Conservation (phyloP, 306 rosid genomes). For the Prunus mume region DNA sequence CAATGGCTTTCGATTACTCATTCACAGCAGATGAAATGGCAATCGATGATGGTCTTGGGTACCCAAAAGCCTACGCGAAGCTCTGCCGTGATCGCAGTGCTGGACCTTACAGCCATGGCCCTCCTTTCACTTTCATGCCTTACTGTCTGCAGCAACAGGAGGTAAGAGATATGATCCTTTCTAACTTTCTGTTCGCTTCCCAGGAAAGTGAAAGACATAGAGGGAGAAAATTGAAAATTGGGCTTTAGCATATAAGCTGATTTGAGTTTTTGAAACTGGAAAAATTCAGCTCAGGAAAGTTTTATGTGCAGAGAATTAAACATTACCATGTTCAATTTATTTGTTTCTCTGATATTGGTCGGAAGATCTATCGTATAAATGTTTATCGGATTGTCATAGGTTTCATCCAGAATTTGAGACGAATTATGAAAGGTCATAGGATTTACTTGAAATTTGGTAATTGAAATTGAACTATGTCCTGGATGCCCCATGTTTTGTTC, state of each 20-base stretch:
- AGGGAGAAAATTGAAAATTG: constrained; percentile 1
- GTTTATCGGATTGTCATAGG: too few species aligned
- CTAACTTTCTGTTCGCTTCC: background rate
- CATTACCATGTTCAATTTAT: background rate
- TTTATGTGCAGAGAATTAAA: background rate
- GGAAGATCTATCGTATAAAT: background rate
- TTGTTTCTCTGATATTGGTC: background rate
- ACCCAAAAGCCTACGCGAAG: constrained; percentile 67
- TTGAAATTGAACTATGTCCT: background rate
- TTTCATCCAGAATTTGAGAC: background rate
- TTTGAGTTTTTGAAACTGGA: background rate
- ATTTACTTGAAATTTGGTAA: background rate
- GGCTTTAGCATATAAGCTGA: background rate
- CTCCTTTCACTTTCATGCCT: constrained; percentile 79
- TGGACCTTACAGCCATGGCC: constrained; percentile 61
- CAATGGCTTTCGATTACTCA: constrained; percentile 57
- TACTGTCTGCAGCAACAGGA: constrained; percentile 62
- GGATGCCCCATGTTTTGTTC: background rate
- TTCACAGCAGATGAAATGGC: constrained; percentile 62
- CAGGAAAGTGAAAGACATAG: constrained; percentile 3
- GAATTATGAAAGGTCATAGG: background rate
- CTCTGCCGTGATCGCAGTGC: constrained; percentile 60
- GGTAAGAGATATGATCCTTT: constrained; percentile 38
- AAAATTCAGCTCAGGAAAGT: background rate
- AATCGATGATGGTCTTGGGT: constrained; percentile 66